Evolutionary conservation across 2,329 filamentous ascomycete species (phyloP).

Genomic region (Botrytis fabae): DNA sequence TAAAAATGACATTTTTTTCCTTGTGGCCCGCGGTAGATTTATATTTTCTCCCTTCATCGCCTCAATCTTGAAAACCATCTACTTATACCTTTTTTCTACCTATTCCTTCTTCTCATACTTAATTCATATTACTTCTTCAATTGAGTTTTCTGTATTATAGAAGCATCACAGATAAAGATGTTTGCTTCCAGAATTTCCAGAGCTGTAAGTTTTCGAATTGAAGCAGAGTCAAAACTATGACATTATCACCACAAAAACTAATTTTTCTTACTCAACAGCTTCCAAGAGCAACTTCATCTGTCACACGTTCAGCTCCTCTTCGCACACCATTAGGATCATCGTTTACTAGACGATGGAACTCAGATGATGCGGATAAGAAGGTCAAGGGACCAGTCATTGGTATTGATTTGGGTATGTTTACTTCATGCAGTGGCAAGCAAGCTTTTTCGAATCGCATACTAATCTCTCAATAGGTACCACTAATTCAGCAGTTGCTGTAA

Average conservation of each 20-base stretch:
- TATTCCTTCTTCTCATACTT: constrained; percentile 25
- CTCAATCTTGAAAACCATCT: constrained; percentile 11
- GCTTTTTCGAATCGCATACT: constrained; percentile 28
- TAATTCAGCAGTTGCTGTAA: constrained; percentile 94
- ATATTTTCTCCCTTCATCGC: constrained; percentile 20
- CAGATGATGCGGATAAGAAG: constrained; percentile 74
- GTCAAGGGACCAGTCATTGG: constrained; percentile 95
- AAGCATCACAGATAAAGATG: constrained; percentile 54
- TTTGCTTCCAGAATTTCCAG: constrained; percentile 69
- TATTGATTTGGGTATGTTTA: constrained; percentile 83
- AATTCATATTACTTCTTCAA: constrained; percentile 24
- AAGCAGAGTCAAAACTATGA: constrained; percentile 22
- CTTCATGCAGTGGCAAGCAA: constrained; percentile 7
- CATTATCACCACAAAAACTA: constrained; percentile 37
- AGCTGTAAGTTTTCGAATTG: constrained; percentile 61
- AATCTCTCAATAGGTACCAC: constrained; percentile 65
- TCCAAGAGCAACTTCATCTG: constrained; percentile 71
- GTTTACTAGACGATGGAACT: constrained; percentile 72
- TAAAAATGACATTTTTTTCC: constrained; percentile 22
- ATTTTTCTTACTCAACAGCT: constrained; percentile 53
- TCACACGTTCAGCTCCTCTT: constrained; percentile 66
- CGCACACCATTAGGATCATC: constrained; percentile 70
- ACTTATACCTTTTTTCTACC: constrained; percentile 24
- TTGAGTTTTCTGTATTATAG: constrained; percentile 28
- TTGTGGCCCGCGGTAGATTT: constrained; percentile 12